Base-by-base conservation (phyloP, 495 filamentous ascomycete genomes). In the Tuber brumale region DNA sequence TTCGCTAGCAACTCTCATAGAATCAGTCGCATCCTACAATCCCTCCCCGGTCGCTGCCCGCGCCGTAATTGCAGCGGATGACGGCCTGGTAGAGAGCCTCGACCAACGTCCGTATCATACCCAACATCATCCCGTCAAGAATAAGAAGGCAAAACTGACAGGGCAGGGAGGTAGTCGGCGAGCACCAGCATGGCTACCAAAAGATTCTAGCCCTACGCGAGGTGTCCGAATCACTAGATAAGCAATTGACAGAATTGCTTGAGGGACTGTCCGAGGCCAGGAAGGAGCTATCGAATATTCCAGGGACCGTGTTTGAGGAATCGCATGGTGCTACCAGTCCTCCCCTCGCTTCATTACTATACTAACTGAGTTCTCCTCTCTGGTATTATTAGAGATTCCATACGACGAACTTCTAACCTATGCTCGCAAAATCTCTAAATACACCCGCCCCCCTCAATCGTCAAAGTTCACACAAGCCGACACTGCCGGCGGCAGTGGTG, bases 21-120 rank as follows among this genome's bases (percentile, higher is more conserved):
- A 92, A 81, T 93, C 92, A 2, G 91, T 95, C 66, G 85, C 91
- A 14, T 90, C 92, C 75, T 94, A 93, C 87, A 92, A 92, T 77
- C 92, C 92, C 43, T 91, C 89, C 18, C 84, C 88, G 8, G 81
- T 85, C 42, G 87, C 89, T 39, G 92, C 92, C 8, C 84, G 86
- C 37, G 89, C 91, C 45, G 87, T 95, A 31, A 84, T 91, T 9
- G 84, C 86, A n/a, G 92, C 91, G 66, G 92, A 95, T 77, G 85
- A 86, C 51, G 88, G 89, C 71, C 87, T 95, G 35, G 85, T 83
- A 70, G 80, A 85, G 69, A 88, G 89, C 23, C 85, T 95, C 31
- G 86, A 89, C 77, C 86, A 89, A 71, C 76, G 90, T 91, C 84
- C 51, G 85, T 80, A 27, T 71, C n/a, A n/a, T n/a, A n/a, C n/a